phyloP scores from a whole-genome alignment of 2,329 filamentous ascomycete genomes.

The Fusarium sp. region DNA sequence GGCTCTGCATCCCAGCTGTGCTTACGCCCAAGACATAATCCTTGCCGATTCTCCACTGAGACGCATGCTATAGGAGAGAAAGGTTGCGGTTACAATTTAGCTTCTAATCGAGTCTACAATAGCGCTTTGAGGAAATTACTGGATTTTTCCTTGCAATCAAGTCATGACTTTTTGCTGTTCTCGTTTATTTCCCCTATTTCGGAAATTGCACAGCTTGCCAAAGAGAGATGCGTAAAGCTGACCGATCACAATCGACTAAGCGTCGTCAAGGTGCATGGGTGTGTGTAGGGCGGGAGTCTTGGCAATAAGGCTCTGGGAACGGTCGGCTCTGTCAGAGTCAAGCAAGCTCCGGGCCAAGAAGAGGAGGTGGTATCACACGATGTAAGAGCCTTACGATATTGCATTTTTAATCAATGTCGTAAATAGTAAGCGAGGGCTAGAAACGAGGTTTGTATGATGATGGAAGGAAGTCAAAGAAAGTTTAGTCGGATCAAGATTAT shows the following conservation, averaged over 20 bases:
- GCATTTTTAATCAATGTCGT: background rate
- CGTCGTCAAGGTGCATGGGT: background rate
- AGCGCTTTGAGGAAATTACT: background rate
- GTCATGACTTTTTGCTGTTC: background rate
- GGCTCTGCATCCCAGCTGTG: background rate
- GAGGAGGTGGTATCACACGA: background rate
- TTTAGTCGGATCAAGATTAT: background rate
- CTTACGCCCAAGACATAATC: background rate
- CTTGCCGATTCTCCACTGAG: background rate
- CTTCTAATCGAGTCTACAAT: background rate
- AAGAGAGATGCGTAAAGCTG: background rate
- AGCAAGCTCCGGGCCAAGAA: background rate
- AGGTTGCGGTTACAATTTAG: background rate
- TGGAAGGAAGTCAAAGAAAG: background rate
- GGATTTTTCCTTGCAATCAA: background rate
- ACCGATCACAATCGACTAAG: no score
- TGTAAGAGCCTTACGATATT: background rate
- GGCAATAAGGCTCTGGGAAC: background rate
- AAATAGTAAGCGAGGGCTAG: no score
- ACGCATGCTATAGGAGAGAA: no score
- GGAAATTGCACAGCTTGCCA: background rate
- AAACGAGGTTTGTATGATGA: no score
- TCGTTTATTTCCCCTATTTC: background rate
- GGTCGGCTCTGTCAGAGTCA: background rate
- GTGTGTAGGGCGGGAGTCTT: background rate